A percentile compares a stretch with the other conserved stretches of the same genome.
These are phyloP conservation scores for Oryza brachyantha DNA, from an alignment of 176 grass and related monocot species.

Conservation along the genomic window DNA sequence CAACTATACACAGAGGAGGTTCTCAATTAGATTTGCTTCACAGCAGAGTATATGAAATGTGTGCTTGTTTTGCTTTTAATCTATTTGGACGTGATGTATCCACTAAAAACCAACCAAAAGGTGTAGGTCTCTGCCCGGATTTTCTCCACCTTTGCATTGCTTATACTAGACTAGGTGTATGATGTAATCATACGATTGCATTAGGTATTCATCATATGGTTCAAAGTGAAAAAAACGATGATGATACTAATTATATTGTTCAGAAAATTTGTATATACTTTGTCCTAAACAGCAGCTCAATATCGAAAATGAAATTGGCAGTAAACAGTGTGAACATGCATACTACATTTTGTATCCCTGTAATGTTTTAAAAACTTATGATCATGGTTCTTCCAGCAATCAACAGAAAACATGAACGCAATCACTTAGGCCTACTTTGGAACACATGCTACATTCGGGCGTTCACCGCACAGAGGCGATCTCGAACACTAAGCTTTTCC, in stretches of 20 bases:
- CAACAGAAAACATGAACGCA: not conserved
- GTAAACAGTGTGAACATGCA: not conserved
- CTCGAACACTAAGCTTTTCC: too few relatives aligned
- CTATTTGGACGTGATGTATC: not conserved
- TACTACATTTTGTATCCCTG: not conserved
- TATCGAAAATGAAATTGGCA: not conserved
- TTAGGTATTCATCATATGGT: not conserved
- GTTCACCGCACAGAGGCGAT: too few relatives aligned
- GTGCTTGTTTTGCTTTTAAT: not conserved
- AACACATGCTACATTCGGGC: too few relatives aligned
- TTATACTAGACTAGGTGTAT: not conserved
- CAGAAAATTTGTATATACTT: not conserved
- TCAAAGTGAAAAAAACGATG: not conserved
- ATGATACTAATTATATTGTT: not conserved
- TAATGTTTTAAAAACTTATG: not conserved
- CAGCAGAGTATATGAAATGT: not conserved
- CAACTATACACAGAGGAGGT: not conserved
- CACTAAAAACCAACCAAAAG: not conserved
- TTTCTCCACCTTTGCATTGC: not conserved
- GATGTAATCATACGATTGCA: not conserved
- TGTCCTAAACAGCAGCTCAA: not conserved
- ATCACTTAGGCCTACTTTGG: not conserved
- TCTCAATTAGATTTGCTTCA: not conserved
- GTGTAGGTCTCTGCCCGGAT: not conserved
- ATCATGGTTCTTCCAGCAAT: not conserved